Conservation (phyloP, 1,139 yeast species). For the Groenewaldozyma sp. region DNA sequence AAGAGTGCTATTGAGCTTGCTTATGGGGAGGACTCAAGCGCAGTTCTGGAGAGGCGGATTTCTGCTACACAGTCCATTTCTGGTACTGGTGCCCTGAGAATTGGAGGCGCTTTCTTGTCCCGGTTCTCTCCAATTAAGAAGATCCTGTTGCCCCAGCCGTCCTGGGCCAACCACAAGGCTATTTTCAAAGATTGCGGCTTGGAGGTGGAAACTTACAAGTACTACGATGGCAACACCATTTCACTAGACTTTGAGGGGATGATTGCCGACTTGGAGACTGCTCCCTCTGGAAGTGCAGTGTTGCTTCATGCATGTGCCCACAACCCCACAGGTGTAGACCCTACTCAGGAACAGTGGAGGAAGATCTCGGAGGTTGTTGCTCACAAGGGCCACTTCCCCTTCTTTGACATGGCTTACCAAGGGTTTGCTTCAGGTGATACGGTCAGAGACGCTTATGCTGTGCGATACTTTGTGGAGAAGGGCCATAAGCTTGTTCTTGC, state of each 20-base stretch:
- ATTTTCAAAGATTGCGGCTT: conserved; percentile 41
- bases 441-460: conserved; percentile 77
- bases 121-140: conserved; percentile 41
- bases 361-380: conserved; percentile 54
- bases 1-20: conserved; percentile 62
- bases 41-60: conserved; percentile 37
- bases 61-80: conserved; percentile 61
- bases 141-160: conserved; percentile 55
- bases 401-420: conserved; percentile 95
- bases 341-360: conserved; percentile 78
- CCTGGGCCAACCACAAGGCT: conserved; percentile 66
- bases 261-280: conserved; percentile 52
- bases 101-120: conserved; percentile 54
- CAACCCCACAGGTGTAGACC: conserved; percentile 97
- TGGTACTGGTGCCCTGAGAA: conserved; percentile 66
- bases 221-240: conserved; percentile 58
- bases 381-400: conserved; percentile 61
- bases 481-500: conserved; percentile 43
- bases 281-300: conserved; percentile 73
- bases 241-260: conserved; percentile 62
- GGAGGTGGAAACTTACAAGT: conserved; percentile 45
- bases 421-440: conserved; percentile 92
- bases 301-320: conserved; percentile 94
- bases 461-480: conserved; percentile 66
- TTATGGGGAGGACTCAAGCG: conserved; percentile 35